Conservation (phyloP, 1,284 basidiomycete species). For the Heterobasidion irregulare region DNA sequence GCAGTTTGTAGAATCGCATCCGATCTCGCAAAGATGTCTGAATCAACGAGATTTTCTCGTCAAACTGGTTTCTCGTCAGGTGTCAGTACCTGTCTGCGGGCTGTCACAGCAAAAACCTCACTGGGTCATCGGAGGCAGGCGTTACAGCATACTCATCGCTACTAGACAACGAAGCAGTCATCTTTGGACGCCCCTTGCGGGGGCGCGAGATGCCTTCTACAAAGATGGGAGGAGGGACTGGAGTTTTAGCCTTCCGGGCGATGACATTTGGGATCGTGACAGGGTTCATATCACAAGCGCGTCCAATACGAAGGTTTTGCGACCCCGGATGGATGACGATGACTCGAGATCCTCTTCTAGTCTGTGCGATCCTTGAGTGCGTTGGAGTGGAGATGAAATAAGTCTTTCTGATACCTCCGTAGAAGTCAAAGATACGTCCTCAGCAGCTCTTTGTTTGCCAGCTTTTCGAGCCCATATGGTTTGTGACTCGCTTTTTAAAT, state of each 20-base stretch:
- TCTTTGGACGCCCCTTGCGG: slow-evolving; percentile 22
- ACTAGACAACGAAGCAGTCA: slow-evolving; percentile 12
- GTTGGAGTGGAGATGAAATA: neutral
- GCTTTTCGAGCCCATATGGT: slow-evolving; percentile 67
- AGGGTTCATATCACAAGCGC: slow-evolving; percentile 83
- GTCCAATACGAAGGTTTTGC: slow-evolving; percentile 78
- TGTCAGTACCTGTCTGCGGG: neutral
- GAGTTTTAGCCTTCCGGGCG: slow-evolving; percentile 50
- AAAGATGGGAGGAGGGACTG: slow-evolving; percentile 32
- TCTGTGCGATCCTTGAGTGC: slow-evolving; percentile 15
- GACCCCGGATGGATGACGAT: slow-evolving; percentile 95
- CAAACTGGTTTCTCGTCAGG: slow-evolving; percentile 41
- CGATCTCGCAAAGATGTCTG: slow-evolving; percentile 70
- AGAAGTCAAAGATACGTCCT: slow-evolving; percentile 13
- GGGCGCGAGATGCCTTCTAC: slow-evolving; percentile 49
- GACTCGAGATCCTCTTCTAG: slow-evolving; percentile 64
- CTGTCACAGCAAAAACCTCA: slow-evolving; percentile 23
- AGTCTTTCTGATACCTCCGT: neutral
- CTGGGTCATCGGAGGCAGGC: slow-evolving; percentile 49
- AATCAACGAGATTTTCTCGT: slow-evolving; percentile 66
- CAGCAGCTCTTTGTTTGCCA: slow-evolving; percentile 28
- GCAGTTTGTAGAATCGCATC: slow-evolving; percentile 85
- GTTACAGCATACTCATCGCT: slow-evolving; percentile 39
- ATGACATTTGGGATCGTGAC: slow-evolving; percentile 70
- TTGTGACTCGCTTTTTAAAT: slow-evolving; percentile 64